Conservation (phyloP, 2,329 filamentous ascomycete species). For the Arthrobotrys sinensis region DNA sequence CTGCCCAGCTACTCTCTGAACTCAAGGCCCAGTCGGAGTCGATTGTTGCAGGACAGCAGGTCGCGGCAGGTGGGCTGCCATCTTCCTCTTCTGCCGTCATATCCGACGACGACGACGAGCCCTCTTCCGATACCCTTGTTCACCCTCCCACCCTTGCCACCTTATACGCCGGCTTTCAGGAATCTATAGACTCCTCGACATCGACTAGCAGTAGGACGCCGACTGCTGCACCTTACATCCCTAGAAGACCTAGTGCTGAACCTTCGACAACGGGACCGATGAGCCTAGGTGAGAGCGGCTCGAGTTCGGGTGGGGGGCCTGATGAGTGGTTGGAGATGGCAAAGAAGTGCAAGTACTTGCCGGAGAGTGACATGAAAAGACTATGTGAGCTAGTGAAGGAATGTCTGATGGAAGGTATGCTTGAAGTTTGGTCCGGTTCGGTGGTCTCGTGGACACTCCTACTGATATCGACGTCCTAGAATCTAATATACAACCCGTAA, state of each 20-base stretch:
- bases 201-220: conserved; percentile 55
- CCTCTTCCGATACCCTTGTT: conserved; percentile 22
- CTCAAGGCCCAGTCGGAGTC: conserved; percentile 59
- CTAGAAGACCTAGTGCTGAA: conserved; percentile 59
- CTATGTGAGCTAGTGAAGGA: conserved; percentile 99
- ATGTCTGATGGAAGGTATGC: conserved; percentile 92
- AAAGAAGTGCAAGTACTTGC: conserved; percentile 96
- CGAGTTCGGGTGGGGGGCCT: conserved; percentile 85
- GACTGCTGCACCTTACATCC: conserved; percentile 49
- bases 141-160: conserved; percentile 42
- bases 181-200: conserved; percentile 50
- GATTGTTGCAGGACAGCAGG: conserved; percentile 41
- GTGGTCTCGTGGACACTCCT: conserved; percentile 5
- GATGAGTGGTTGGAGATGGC: conserved; percentile 98
- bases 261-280: conserved; percentile 66
- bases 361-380: conserved; percentile 97
- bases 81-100: conserved; percentile 47
- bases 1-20: conserved; percentile 50
- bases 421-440: not conserved
- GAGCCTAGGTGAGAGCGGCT: conserved; percentile 75
- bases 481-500: conserved; percentile 98
- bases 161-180: conserved; percentile 54
- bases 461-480: conserved; percentile 72
- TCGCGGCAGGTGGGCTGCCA: conserved; percentile 39
- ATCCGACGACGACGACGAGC: conserved; percentile 54